Conservation (phyloP, 169 alveolate genomes). For the Theileria equi region DNA sequence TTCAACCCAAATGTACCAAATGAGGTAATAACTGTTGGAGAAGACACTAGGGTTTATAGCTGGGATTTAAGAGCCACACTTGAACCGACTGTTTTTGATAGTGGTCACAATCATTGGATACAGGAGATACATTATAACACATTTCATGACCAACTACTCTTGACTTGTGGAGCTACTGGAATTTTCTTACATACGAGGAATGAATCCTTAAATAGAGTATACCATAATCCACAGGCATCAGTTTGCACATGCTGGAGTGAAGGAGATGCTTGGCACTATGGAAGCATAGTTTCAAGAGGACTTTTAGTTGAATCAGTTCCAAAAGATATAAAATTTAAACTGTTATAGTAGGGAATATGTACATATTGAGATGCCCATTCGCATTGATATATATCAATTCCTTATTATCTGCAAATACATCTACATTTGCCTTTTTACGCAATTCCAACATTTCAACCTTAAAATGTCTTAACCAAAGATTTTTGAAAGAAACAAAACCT, state of each 20-base stretch:
- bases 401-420: no score
- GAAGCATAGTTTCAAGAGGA: background rate
- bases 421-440: no score
- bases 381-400: no score
- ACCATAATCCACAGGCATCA: background rate
- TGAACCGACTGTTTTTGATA: constrained; percentile 64
- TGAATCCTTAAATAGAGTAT: background rate
- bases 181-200: constrained; percentile 72
- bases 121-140: constrained; percentile 77
- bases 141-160: constrained; percentile 87
- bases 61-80: constrained; percentile 87
- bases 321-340: constrained; percentile 24
- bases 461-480: no score
- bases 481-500: no score
- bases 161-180: constrained; percentile 84
- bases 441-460: no score
- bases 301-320: constrained; percentile 34
- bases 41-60: constrained; percentile 78
- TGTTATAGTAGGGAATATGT: constrained; percentile 14
- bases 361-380: no score
- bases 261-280: constrained; percentile 55
- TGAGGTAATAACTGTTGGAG: constrained; percentile 82
- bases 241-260: constrained; percentile 54
- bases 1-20: constrained; percentile 88
- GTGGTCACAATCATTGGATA: constrained; percentile 85